phyloP scores from a whole-genome alignment of 345 rosid species.

The Geranium rotundifolium region DNA sequence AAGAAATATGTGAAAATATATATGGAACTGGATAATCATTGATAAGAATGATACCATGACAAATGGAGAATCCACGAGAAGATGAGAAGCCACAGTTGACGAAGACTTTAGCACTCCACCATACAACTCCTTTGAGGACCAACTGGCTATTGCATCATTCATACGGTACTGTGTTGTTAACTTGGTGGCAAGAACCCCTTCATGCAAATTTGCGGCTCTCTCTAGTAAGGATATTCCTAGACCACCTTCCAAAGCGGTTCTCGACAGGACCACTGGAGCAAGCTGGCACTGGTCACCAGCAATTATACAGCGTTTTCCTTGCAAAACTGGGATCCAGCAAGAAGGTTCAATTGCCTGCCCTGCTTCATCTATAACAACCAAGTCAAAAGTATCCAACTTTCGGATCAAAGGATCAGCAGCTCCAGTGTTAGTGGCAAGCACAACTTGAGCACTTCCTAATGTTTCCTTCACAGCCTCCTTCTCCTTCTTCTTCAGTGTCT shows the following conservation, averaged over 20 bases:
- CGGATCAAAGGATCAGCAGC: slow-evolving; percentile 87
- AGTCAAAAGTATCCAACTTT: slow-evolving; percentile 65
- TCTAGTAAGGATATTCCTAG: slow-evolving; percentile 82
- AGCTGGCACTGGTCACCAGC: slow-evolving; percentile 93
- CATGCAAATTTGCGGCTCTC: slow-evolving; percentile 68
- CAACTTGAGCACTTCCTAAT: slow-evolving; percentile 73
- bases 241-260: slow-evolving; percentile 84
- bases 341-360: slow-evolving; percentile 95
- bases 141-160: slow-evolving; percentile 88
- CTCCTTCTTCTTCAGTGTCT: slow-evolving; percentile 78
- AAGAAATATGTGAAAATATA: slow-evolving; percentile 5
- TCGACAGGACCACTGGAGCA: slow-evolving; percentile 83
- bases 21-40: slow-evolving; percentile 11
- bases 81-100: slow-evolving; percentile 60
- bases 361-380: slow-evolving; percentile 94
- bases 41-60: slow-evolving; percentile 58
- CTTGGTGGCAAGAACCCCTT: slow-evolving; percentile 55
- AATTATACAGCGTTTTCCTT: slow-evolving; percentile 81
- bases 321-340: slow-evolving; percentile 90
- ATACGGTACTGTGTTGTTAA: slow-evolving; percentile 82
- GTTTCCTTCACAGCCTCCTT: slow-evolving; percentile 79
- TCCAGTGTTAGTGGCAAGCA: slow-evolving; percentile 88
- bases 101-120: slow-evolving; percentile 70
- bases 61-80: slow-evolving; percentile 80
- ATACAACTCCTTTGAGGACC: slow-evolving; percentile 99